These are phyloP conservation scores for Leucaena leucocephala DNA, from an alignment of 306 rosid species.

Conservation along the genomic window DNA sequence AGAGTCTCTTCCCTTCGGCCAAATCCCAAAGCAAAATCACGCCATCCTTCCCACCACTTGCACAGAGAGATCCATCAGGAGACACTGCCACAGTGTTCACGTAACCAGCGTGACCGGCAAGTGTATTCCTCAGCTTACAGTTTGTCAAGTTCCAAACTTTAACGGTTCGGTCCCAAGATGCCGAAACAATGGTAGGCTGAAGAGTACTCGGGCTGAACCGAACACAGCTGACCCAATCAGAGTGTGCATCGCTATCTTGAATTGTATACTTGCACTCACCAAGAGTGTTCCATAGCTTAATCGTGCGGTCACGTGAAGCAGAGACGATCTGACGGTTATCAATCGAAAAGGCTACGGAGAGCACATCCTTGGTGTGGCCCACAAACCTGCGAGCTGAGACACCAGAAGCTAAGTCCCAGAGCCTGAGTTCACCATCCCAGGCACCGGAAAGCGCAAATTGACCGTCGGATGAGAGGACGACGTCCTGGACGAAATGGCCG, in stretches of 20 bases:
- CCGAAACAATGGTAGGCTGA: constrained; percentile 88
- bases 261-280: constrained; percentile 98
- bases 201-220: constrained; percentile 74
- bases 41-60: constrained; percentile 95
- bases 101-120: constrained; percentile 77
- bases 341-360: constrained; percentile 89
- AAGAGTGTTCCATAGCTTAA: constrained; percentile 96
- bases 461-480: constrained; percentile 96
- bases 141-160: constrained; percentile 90
- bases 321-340: constrained; percentile 99
- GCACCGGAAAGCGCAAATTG: constrained; percentile 99
- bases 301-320: constrained; percentile 95
- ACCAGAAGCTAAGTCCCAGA: constrained; percentile 88
- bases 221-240: constrained; percentile 93
- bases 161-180: constrained; percentile 63
- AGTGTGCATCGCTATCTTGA: constrained; percentile 73
- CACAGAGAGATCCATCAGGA: constrained; percentile 90
- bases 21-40: constrained; percentile 90
- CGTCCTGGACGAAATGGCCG: constrained; percentile 90
- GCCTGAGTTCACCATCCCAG: constrained; percentile 99
- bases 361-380: constrained; percentile 93
- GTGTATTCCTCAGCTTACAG: constrained; percentile 78
- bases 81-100: constrained; percentile 98
- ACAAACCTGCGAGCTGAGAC: constrained; percentile 86
- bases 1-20: constrained; percentile 92